Base-by-base conservation (phyloP, 371 early-diverging fungal genomes). In the Rhizomucor pusillus region DNA sequence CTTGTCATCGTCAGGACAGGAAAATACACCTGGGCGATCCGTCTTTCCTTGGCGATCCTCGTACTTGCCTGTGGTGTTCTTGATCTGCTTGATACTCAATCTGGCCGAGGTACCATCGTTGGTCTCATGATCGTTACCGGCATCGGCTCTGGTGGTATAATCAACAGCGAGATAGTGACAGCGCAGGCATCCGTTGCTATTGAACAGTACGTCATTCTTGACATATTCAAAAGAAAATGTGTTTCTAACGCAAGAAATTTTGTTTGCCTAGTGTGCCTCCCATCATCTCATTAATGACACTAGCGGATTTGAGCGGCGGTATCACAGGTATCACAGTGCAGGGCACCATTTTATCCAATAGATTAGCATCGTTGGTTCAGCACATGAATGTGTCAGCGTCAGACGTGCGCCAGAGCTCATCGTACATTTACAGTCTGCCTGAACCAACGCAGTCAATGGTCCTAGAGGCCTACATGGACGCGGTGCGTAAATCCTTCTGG, bases 101-200 rank as follows among this genome's bases (percentile, higher is more conserved):
- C 71, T 1, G 65, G 63, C 16, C 60, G 65, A 13, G 74, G 74
- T 0, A 29, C 70, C 7, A 70, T 73, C 53, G 71, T 73, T 10
- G 71, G 70, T 1, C 43, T 73, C 19, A 73, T 73, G 74, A 52
- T 73, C 3, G 54, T 81, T 7, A 73, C 85, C 2, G 90, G 90
- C 2, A 51, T 86, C 7, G 90, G 87, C 12, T 83, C 80, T 20
- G 88, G 85, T 24, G 88, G 88, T 5, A 80, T 88, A 67, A 77
- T 86, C 52, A 75, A 78, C 43, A 65, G 66, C 47, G 65, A 65
- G 35, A 73, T 73, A n/a, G 71, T 73, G 24, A 67, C 74, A 11
- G 74, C 74, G 0, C 74, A 73, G 43, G 74, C 68, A 14, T 73
- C 74, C 0, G 74, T 73, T 20, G 20, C 60, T 16, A 45, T 70